Base-by-base conservation (phyloP, 2,329 filamentous ascomycete genomes). In the Colletotrichum caudatum region DNA sequence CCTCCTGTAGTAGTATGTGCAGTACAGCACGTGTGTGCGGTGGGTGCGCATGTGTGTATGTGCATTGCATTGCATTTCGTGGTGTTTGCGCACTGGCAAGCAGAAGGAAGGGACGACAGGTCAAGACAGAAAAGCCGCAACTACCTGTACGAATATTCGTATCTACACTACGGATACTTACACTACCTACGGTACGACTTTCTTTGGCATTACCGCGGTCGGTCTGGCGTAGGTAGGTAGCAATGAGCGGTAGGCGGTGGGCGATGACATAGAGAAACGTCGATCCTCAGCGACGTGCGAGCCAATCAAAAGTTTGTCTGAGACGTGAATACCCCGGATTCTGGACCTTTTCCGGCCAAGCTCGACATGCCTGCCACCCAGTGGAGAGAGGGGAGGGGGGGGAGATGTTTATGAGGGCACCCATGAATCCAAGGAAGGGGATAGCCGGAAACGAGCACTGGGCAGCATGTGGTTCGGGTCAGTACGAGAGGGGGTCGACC, bases 311-410 rank as follows among this genome's bases (percentile, higher is more conserved):
- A 26, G 58, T 50, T 53, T 39, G 26, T 20, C 14, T 6, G 44
- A 20, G 29, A 54, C 59, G 64, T 53, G 65, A 58, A 53, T 71
- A 71, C 69, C 69, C 69, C 69, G 64, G 69, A 71, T 71, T 71
- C 53, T 71, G 69, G 58, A 20, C 69, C 65, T 59, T 20, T 71
- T 71, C 56, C 11, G 64, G 69, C 46, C 58, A 68, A 59, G 59
- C 46, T 59, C 51, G 51, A 61, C 48, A 59, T 51, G 54, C 57
- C 57, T 70, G 62, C 63, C 54, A 66, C 46, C 9, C 6, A 2
- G 11, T 20, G 7, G 41, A 16, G 16, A 6, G 41, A 16, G 18
- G 20, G 18, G 18, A 16, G 41, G 18, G 20, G 18, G 44, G 7
- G 44, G 7, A 1, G 5, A 9, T 2, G 35, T 20, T n/a, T 41